Conservation (phyloP, 1,284 basidiomycete genomes). For the Chiua sp. region DNA sequence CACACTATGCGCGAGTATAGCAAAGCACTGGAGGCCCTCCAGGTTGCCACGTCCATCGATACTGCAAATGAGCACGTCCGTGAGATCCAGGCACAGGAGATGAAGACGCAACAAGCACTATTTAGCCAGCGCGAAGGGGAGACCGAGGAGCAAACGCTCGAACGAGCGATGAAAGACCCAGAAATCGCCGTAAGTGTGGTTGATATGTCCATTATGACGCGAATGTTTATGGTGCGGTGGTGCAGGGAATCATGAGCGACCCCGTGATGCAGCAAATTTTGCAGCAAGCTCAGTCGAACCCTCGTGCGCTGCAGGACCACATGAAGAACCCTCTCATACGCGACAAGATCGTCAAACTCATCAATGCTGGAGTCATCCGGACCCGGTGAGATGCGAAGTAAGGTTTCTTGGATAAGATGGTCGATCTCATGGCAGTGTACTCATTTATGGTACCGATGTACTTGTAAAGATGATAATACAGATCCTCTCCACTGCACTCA, state of each 20-base stretch:
- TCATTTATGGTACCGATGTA: slow-evolving; percentile 26
- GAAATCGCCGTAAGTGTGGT: slow-evolving; percentile 81
- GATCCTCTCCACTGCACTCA: not conserved
- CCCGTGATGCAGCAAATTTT: slow-evolving; percentile 94
- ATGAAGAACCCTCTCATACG: slow-evolving; percentile 94
- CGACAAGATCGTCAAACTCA: slow-evolving; percentile 90
- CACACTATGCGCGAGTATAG: slow-evolving; percentile 93
- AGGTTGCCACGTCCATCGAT: slow-evolving; percentile 79
- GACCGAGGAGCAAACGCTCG: slow-evolving; percentile 91
- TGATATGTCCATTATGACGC: not conserved
- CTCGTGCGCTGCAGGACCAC: slow-evolving; percentile 92
- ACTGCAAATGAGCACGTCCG: slow-evolving; percentile 76
- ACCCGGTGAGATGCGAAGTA: slow-evolving; percentile 54
- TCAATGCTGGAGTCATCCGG: slow-evolving; percentile 93
- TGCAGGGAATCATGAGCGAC: slow-evolving; percentile 81
- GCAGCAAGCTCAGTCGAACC: slow-evolving; percentile 93
- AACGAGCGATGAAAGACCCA: slow-evolving; percentile 96
- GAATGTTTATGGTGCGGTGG: slow-evolving; percentile 10
- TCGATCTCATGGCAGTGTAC: slow-evolving; percentile 15
- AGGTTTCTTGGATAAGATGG: slow-evolving; percentile 9
- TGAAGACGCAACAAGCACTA: slow-evolving; percentile 84
- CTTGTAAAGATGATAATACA: slow-evolving; percentile 33
- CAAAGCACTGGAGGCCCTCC: slow-evolving; percentile 83
- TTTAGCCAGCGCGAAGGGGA: slow-evolving; percentile 86
- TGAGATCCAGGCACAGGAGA: slow-evolving; percentile 82